Base-by-base conservation (phyloP, 768 basidiomycete genomes). In the Candolleomyces eurysporus region DNA sequence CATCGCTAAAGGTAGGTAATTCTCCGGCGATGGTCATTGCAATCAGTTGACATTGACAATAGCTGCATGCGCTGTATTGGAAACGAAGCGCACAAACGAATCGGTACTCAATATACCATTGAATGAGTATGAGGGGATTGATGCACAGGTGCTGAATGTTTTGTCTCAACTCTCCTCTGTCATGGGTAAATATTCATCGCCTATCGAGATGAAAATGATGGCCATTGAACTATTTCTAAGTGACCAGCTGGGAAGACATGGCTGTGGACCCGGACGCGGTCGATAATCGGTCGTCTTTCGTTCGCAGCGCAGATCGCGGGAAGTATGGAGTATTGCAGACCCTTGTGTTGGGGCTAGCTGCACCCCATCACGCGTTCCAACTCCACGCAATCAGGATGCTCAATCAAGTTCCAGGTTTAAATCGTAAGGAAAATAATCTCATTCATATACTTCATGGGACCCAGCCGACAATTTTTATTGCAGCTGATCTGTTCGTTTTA, bases 381-480 rank as follows among this genome's bases (percentile, higher is more conserved):
- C 17, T 56, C 16, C 54, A 56, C 40, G 54, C 54, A 19, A 56
- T 56, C 40, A 45, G 42, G 14, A 40, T 56, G 54, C 54, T 56
- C 17, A 56, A 56, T 17, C 36, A 19, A 13, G 54, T 56, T 2
- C 42, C 54, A 19, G 39, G 39, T 14, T 39, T 36, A 21, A 56
- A 31, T 14, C 32, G 39, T 43, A 9, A 36, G 54, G 21, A 42
- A 16, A n/a, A n/a, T n/a, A n/a, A n/a, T n/a, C n/a, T n/a, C 5
- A 7, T n/a, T n/a, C n/a, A n/a, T n/a, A n/a, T n/a, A n/a, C n/a
- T n/a, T n/a, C n/a, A 16, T 36, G 8, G 36, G 36, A 36, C 36
- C 6, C 11, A 7, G 11, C 36, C 6, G 36, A 36, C 36, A 31
- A 3, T 54, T 14, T 10, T 9, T 1, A 36, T 36, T 11, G 4